Base-by-base conservation (phyloP, 176 grass and related monocot species). In the Rhipidocladum racemiflorum region DNA sequence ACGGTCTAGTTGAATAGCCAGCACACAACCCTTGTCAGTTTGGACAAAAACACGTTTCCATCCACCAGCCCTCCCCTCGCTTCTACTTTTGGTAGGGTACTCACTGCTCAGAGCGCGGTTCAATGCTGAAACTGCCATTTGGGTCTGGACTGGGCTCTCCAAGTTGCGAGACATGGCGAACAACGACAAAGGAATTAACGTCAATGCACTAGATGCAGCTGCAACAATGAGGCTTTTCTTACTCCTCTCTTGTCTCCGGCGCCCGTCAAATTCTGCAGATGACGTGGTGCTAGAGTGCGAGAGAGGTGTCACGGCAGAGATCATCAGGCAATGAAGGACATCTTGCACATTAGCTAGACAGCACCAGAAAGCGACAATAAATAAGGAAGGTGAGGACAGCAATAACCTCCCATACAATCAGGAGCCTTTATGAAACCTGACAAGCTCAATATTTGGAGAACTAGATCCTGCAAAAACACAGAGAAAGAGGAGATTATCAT, bases 21-120 rank as follows among this genome's bases (percentile, higher is more conserved):
- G 50, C 8, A 91, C 92, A 42, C 82, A 87, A 5, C 92, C 92
- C n/a, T 61, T 83, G 28, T 94, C 89, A 17, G 89, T 91, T 53
- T 94, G 92, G 21, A 94, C 89, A 78, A 94, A 91, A 25, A 91
- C 53, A 46, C 89, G 92, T 68, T 90, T 94, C 89, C 92, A 80
- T 13, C 86, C 76, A 0, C 72, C 43, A 81, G 56, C 10, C 68
- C 62, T 91, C 49, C 34, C 74, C 1, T 87, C 72, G 0, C 61
- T 89, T 87, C 51, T 89, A 61, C 45, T 70, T 65, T 87, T 85
- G 16, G 12, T 39, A 61, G 71, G 81, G 61, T 78, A 87, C 4
- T 91, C 89, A 28, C 44, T 84, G 72, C 84, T 85, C n/a, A 87
- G 29, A 69, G 84, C 32, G 21, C 68, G 68, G 24, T 87, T 86